Evolutionary conservation across 331 rosid species (phyloP), one percentile per base, ranked within the genome.

Genomic region (Saraca asoca): DNA sequence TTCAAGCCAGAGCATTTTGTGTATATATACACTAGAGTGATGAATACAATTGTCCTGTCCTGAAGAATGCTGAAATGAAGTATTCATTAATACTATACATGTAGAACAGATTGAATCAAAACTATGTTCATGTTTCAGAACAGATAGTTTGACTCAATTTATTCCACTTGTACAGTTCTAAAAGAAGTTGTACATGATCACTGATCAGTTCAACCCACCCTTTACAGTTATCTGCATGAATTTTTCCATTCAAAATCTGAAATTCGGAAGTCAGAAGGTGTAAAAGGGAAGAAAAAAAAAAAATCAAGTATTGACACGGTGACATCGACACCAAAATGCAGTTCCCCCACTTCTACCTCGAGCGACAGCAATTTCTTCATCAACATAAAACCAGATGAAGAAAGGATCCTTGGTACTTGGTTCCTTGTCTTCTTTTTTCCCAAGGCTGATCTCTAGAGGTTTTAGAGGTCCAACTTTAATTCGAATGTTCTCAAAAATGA

Each of bases 321-420:
- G 75, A 86, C 97, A 91, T 52, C 83, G 86, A 63, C 95, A 83
- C 98, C 98, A 89, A 60, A 89, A 85, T 46, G 93, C 95, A 71
- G 98, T 89, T 31, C 98, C 93, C 24, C 96, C 95, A 61, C 95
- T 73, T 71, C 79, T 79, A 52, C 95, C 96, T 53, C 91, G 89
- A 72, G 95, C 98, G 75, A 87, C 91, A 20, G 95, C 98, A 61
- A 87, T 77, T 85, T 87, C 96, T 64, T 89, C 93, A 62, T 92
- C 97, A 69, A 87, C 88, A 61, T 90, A 93, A 79, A 85, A 90
- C 98, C 96, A 93, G 58, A 86, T 83, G 68, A 90, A 90, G 73
- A 90, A 93, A 51, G 98, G 98, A 81, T 84, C 90, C 68, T 88
- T 86, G 18, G 75, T 84, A 76, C 78, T 73, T 12, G 96, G 97